Base-by-base conservation (phyloP, 2,329 filamentous ascomycete species). In the Rhytidhysteron rufulum region DNA sequence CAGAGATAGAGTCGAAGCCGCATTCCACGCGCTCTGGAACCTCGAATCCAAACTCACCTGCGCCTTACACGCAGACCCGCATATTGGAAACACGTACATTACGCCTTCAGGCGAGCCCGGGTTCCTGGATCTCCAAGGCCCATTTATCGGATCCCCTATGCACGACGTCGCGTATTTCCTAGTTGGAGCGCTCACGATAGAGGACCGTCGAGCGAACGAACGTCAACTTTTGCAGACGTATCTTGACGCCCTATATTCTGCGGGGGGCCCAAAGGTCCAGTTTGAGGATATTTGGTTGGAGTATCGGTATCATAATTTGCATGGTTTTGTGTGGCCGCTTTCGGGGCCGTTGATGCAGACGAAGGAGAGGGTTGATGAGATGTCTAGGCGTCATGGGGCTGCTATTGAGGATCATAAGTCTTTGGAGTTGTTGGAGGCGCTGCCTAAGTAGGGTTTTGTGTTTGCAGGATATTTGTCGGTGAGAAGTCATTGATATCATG, bases 31-130 rank as follows among this genome's bases (percentile, higher is more conserved):
- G n/a, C 63, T 67, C 48, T 68, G 58, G 40, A 55, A 55, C 4
- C 48, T 54, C 42, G 62, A 63, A 13, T 63, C 65, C 0, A 48
- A 55, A 5, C 69, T 70, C 42, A 58, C 62, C 11, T 68, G 60
- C n/a, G 39, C 71, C 3, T 44, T 71, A 10, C 69, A 73, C 39
- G 69, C 68, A 9, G 70, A 72, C 37, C 60, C 68, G 9, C 70
- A 72, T 42, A 57, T 69, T 10, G 68, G 68, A 21, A 72, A 72
- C 46, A 58, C 65, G n/a, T 72, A 67, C 50, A 63, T 72, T 33
- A 62, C 63, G 1, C 44, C 55, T 3, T 54, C 62, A 2, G 65
- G 60, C 2, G 57, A 40, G 8, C 56, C 58, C 19, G 51, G 67
- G 1, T 72, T 72, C 47, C 42, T 72, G 1, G 68, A 72, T 54